These are phyloP conservation scores for Diplodia seriata DNA, from an alignment of 2,329 filamentous ascomycete genomes.

Conservation along the genomic window DNA sequence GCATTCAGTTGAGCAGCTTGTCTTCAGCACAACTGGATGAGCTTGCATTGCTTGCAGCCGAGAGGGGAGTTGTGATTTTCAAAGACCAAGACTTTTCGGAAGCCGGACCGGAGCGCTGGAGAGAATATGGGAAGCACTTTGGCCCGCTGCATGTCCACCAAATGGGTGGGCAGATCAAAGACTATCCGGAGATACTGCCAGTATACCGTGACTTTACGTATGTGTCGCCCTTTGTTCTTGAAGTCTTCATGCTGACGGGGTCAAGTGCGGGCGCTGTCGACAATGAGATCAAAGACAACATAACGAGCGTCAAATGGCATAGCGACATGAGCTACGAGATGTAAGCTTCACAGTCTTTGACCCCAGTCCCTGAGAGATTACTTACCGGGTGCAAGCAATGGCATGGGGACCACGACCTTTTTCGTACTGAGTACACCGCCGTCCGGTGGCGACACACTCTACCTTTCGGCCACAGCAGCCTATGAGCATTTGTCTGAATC, in stretches of 20 bases:
- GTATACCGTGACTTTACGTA: constrained; percentile 26
- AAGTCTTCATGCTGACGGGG: background rate
- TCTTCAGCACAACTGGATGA: constrained; percentile 58
- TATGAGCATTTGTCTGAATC: constrained; percentile 31
- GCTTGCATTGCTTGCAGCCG: constrained; percentile 52
- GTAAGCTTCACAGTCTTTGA: background rate
- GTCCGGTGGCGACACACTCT: constrained; percentile 20
- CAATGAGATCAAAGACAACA: constrained; percentile 28
- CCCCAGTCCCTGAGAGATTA: background rate
- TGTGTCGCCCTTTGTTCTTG: background rate
- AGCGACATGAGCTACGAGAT: constrained; percentile 30
- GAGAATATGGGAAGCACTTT: constrained; percentile 55
- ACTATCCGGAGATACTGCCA: constrained; percentile 22
- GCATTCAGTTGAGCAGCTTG: constrained; percentile 57
- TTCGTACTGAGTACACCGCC: constrained; percentile 19
- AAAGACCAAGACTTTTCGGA: constrained; percentile 59
- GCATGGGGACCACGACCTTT: constrained; percentile 29
- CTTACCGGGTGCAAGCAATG: constrained; percentile 23
- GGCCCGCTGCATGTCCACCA: constrained; percentile 38
- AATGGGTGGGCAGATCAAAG: constrained; percentile 28
- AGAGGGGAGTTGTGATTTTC: constrained; percentile 58
- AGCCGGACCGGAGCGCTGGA: constrained; percentile 51
- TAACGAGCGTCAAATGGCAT: constrained; percentile 28
- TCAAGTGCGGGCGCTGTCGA: constrained; percentile 19
- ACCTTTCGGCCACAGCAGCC: constrained; percentile 20